phyloP scores from a whole-genome alignment of 805 yeast genomes.

The Saccharomyces kudriavzevii region DNA sequence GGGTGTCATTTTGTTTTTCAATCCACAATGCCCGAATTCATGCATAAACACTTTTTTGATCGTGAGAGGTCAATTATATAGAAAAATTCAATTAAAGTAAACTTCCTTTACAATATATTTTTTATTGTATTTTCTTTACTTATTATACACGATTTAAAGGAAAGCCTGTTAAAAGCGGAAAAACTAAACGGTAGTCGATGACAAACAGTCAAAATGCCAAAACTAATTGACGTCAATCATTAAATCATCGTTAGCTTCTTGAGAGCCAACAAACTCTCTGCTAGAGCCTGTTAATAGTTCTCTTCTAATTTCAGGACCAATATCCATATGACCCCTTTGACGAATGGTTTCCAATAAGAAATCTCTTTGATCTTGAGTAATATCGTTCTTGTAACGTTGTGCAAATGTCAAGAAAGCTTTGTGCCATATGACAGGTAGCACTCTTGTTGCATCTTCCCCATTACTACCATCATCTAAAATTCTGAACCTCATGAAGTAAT shows the following conservation, averaged over 20 bases:
- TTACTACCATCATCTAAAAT: constrained; percentile 39
- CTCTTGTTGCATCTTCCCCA: constrained; percentile 35
- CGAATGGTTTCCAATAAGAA: constrained; percentile 84
- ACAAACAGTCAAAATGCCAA: not conserved
- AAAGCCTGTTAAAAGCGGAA: not conserved
- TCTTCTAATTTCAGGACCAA: constrained; percentile 91
- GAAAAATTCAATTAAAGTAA: not conserved
- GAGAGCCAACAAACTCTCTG: constrained; percentile 38
- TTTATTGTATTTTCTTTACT: not conserved
- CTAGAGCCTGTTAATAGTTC: constrained; percentile 82
- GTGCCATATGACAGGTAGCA: constrained; percentile 94
- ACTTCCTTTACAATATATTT: not conserved
- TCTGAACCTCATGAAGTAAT: constrained; percentile 88
- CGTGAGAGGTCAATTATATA: not conserved
- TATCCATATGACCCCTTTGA: constrained; percentile 78
- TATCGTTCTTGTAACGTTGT: constrained; percentile 92
- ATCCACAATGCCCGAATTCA: not conserved
- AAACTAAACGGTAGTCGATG: not conserved
- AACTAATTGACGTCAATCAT: constrained; percentile 28
- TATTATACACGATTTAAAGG: not conserved
- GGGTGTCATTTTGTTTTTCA: not conserved
- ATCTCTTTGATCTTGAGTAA: constrained; percentile 97
- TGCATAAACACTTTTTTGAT: not conserved
- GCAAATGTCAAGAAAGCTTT: constrained; percentile 92
- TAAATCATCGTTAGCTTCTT: constrained; percentile 22